Conservation (phyloP, 1,284 basidiomycete genomes). For the Ceratobasidium sp. region DNA sequence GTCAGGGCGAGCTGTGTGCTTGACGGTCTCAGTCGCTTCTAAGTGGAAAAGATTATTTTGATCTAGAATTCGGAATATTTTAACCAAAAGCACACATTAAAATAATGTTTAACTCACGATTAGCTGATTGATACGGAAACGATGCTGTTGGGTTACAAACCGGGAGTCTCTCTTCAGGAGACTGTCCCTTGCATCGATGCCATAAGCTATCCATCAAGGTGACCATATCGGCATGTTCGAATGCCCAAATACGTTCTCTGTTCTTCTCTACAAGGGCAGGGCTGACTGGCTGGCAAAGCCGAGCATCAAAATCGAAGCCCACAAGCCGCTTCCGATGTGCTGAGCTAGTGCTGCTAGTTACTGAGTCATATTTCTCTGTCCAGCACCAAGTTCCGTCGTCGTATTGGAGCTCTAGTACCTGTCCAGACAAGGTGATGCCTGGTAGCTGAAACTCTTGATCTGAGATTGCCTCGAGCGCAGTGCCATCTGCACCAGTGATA, state of each 20-base stretch:
- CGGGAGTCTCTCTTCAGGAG: not conserved
- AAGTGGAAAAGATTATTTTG: not conserved
- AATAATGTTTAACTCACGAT: not conserved
- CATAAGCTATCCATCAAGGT: slow-evolving; percentile 5
- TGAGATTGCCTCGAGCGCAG: not conserved
- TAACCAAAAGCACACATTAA: not conserved
- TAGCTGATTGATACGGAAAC: not conserved
- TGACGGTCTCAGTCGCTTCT: not conserved
- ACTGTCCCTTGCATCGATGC: not conserved
- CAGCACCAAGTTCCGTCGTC: slow-evolving; percentile 27
- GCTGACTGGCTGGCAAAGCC: not conserved
- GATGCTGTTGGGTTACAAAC: not conserved
- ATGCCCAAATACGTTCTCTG: slow-evolving; percentile 9
- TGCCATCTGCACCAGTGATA: not conserved
- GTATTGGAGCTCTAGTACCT: slow-evolving; percentile 9
- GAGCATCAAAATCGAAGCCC: not conserved
- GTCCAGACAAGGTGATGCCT: slow-evolving; percentile 18
- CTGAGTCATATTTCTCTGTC: not conserved
- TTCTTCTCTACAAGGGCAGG: not conserved
- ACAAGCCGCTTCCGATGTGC: not conserved
- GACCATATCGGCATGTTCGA: not conserved
- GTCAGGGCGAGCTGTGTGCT: not conserved
- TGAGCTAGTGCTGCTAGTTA: not conserved
- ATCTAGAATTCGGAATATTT: not conserved
- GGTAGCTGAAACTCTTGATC: not conserved